Percentiles rank a stretch among this genome's conserved stretches.
These are phyloP conservation scores for Ambrosiella xylebori DNA, from an alignment of 2,329 filamentous ascomycete genomes.

Conservation along the genomic window DNA sequence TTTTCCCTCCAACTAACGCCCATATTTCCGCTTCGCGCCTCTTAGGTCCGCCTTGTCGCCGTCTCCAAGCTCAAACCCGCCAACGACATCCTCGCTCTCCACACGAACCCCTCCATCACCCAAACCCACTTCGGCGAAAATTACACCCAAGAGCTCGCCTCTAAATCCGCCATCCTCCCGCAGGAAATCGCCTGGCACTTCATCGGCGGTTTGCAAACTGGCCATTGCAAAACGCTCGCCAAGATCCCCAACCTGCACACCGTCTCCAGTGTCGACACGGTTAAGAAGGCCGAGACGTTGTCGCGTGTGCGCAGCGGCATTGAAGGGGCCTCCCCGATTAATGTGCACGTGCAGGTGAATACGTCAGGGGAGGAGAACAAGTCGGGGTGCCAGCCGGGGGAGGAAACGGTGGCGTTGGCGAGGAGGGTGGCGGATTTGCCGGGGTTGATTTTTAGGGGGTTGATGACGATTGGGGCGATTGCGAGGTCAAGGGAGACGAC, in stretches of 20 bases:
- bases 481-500: conserved; percentile 61
- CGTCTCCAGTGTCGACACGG: conserved; percentile 74
- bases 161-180: conserved; percentile 72
- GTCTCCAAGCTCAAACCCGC: conserved; percentile 94
- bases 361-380: conserved; percentile 80
- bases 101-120: conserved; percentile 34
- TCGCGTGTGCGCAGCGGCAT: conserved; percentile 48
- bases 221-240: conserved; percentile 78
- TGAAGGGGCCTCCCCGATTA: conserved; percentile 30
- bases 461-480: conserved; percentile 97
- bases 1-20: background rate
- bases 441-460: conserved; percentile 54
- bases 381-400: conserved; percentile 57
- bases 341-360: conserved; percentile 86
- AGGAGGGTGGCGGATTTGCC: conserved; percentile 56
- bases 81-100: conserved; percentile 73
- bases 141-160: conserved; percentile 74
- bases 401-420: conserved; percentile 47
- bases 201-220: conserved; percentile 84
- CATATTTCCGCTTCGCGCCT: background rate
- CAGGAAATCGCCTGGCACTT: conserved; percentile 78
- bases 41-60: conserved; percentile 67
- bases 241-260: conserved; percentile 79
- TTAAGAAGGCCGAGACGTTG: conserved; percentile 73
- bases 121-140: conserved; percentile 90